These are phyloP conservation scores for Saturnispora mendoncae DNA, from an alignment of 805 yeast genomes.

Conservation along the genomic window DNA sequence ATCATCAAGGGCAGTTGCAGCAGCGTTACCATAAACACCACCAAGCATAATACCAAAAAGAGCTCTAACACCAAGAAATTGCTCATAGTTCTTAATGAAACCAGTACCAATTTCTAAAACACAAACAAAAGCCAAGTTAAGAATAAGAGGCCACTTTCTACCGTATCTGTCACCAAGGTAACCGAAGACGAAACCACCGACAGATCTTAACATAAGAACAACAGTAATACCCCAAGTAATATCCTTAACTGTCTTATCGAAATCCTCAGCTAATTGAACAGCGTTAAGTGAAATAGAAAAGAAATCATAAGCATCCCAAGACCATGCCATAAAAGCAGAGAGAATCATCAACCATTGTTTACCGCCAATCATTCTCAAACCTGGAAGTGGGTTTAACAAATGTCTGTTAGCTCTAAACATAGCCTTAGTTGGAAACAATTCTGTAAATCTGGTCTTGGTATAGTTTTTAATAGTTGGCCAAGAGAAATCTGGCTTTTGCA, in stretches of 20 bases:
- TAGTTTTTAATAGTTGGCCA: slow-evolving; percentile 29
- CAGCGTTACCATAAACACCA: slow-evolving; percentile 46
- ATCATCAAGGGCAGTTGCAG: slow-evolving; percentile 47
- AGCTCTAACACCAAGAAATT: slow-evolving; percentile 55
- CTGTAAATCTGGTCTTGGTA: slow-evolving; percentile 38
- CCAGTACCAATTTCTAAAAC: slow-evolving; percentile 57
- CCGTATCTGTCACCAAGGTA: slow-evolving; percentile 52
- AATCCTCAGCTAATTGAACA: slow-evolving; percentile 36
- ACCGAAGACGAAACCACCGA: slow-evolving; percentile 58
- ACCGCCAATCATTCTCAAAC: slow-evolving; percentile 38
- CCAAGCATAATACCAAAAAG: slow-evolving; percentile 55
- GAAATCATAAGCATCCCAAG: slow-evolving; percentile 60
- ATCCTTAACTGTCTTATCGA: slow-evolving; percentile 38
- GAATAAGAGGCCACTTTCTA: slow-evolving; percentile 48
- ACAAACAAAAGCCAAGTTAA: slow-evolving; percentile 38
- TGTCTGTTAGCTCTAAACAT: slow-evolving; percentile 29
- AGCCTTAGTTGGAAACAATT: slow-evolving; percentile 41
- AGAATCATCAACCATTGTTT: slow-evolving; percentile 50
- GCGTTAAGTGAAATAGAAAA: slow-evolving; percentile 49
- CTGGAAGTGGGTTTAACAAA: slow-evolving; percentile 55
- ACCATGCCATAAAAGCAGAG: slow-evolving; percentile 51
- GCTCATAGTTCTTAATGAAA: slow-evolving; percentile 45
- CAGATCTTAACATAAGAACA: slow-evolving; percentile 59
- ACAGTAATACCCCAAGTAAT: slow-evolving; percentile 61
- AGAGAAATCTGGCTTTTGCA: slow-evolving; percentile 27